phyloP scores from a whole-genome alignment of 1,284 basidiomycete genomes.

The Stygiomarasmius scandens region DNA sequence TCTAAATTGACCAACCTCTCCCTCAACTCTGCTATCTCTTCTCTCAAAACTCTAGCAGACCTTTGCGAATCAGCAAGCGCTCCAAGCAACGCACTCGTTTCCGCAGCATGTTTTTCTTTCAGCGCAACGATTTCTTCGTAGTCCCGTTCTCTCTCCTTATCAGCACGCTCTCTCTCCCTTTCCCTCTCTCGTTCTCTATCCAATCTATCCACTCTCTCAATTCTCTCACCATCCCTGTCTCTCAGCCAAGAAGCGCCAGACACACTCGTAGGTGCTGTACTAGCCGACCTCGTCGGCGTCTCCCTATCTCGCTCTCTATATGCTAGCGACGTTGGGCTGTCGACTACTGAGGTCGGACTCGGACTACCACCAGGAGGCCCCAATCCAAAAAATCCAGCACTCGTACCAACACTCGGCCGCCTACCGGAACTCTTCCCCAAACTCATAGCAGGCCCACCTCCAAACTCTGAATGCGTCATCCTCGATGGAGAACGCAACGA shows the following conservation, averaged over 20 bases:
- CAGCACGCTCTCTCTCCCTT: neutral
- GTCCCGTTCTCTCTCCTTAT: conserved; percentile 15
- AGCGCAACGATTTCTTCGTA: conserved; percentile 36
- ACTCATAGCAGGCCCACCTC: neutral
- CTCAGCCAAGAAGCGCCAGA: conserved; percentile 17
- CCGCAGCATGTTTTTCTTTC: conserved; percentile 66
- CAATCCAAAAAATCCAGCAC: neutral
- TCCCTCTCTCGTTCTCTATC: too few relatives aligned
- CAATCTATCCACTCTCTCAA: neutral
- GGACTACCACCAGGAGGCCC: neutral
- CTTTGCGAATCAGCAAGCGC: conserved; percentile 76
- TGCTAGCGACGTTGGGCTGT: conserved; percentile 56
- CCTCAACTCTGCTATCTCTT: conserved; percentile 65
- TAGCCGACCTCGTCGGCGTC: conserved; percentile 38
- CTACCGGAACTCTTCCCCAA: neutral
- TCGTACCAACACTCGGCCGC: neutral
- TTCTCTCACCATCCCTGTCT: conserved; percentile 20
- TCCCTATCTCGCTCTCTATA: conserved; percentile 40
- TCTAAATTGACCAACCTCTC: conserved; percentile 55
- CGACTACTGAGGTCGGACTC: conserved; percentile 30
- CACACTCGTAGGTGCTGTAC: conserved; percentile 45
- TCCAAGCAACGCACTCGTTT: conserved; percentile 67
- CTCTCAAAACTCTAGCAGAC: conserved; percentile 60
- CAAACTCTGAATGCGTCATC: neutral
- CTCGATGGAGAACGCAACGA: conserved; percentile 10